Evolutionary conservation across 441 rosid genomes (phyloP), one percentile per base, ranked within the genome.

Genomic region (Bocquillonia castaneifolia): DNA sequence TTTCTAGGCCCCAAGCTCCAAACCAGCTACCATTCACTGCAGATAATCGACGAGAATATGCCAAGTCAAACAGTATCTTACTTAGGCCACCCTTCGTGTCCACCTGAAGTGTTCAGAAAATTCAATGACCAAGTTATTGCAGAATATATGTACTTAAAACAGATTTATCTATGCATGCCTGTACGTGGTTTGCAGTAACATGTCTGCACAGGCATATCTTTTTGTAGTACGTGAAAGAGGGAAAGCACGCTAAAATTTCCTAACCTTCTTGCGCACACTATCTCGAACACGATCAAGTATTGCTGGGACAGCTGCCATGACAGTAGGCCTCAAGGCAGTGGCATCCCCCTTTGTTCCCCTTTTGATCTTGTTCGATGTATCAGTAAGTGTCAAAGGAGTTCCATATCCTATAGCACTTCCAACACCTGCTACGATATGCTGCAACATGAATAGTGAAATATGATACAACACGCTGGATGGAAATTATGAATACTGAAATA

Each of bases 251-350:
- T 15, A 32, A 59, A 63, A 56, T 29, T 25, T 62, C 72, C 82
- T 59, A 68, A 78, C 99, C 94, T 92, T 92, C 84, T 90, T 95
- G 60, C 86, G 83, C 59, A 95, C 99, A 63, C 99, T 98, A 78
- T 90, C 98, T 66, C 91, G 88, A 73, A 95, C 96, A 68, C 98
- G 97, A 70, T 95, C 98, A 60, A 95, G 97, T 78, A 95, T 90
- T 73, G 99, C 99, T 61, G 98, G 99, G 76, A 95, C 99, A 73
- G 99, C 90, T 59, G 99, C 84, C 99, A 95, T 86, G 61, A 95
- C 71, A 18, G 99, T 92, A 56, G 99, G 97, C 74, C 80, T 81
- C 70, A 92, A 80, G 39, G 76, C 87, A 10, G 91, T 71, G 55
- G 92, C 98, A 79, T 95, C 99, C 71, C 97, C 99, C 59, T 84